These are phyloP conservation scores for Ceratobasidium sp. DNA, from an alignment of 1,284 basidiomycete species.

Conservation along the genomic window DNA sequence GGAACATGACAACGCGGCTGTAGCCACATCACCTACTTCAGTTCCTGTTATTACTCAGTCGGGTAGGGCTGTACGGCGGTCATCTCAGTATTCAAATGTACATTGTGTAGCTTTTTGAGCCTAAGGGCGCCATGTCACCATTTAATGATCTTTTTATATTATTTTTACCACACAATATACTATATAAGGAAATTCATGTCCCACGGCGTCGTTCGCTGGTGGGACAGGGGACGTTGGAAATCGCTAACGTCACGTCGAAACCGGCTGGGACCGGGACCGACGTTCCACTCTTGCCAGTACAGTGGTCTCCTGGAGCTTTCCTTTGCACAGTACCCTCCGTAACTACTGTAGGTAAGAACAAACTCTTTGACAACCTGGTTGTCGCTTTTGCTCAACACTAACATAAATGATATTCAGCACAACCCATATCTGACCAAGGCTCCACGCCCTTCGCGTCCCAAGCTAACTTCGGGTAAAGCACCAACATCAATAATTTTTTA, in stretches of 20 bases:
- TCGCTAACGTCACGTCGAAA: conserved; percentile 2
- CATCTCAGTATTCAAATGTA: neutral
- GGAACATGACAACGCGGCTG: neutral
- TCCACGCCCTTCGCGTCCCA: no score
- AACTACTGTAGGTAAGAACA: no score
- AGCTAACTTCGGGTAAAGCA: no score
- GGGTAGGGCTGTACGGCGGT: neutral
- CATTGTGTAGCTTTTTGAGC: neutral
- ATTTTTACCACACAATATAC: conserved; percentile 2
- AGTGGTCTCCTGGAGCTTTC: no score
- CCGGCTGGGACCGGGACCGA: conserved; percentile 17
- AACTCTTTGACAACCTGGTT: no score
- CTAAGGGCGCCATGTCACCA: neutral
- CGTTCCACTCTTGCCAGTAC: conserved; percentile 10
- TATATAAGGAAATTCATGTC: conserved; percentile 19
- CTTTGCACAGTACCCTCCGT: no score
- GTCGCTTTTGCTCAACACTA: no score
- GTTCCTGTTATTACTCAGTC: neutral
- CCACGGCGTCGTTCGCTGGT: neutral
- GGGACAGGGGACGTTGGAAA: conserved; percentile 30
- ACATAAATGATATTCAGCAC: no score
- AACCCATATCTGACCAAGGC: no score
- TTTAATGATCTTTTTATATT: neutral
- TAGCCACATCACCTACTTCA: neutral
- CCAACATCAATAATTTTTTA: no score